Evolutionary conservation across 169 alveolate species (phyloP).

Genomic region (Eimeria necatrix): DNA sequence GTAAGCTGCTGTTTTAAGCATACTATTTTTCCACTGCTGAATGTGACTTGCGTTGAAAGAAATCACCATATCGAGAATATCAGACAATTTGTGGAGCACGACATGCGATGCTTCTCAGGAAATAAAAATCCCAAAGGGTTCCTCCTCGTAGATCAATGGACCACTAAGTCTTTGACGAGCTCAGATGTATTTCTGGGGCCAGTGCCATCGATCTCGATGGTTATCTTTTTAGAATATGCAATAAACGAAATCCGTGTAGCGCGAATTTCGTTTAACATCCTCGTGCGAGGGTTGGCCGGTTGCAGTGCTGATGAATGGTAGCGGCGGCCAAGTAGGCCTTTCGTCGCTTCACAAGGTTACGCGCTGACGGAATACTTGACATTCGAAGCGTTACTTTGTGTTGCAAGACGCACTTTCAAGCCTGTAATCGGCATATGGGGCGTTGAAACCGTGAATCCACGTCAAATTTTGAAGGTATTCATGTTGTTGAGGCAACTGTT

Average conservation of each 20-base stretch:
- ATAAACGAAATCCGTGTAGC: neutral
- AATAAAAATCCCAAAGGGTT: neutral
- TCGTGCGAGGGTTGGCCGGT: neutral
- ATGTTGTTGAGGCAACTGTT: neutral
- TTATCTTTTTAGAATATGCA: neutral
- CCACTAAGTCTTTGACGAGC: neutral
- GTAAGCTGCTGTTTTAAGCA: too few species aligned
- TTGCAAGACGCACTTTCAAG: slow-evolving; percentile 18
- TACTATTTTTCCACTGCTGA: too few species aligned
- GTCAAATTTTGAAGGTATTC: slow-evolving; percentile 43
- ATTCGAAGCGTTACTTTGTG: slow-evolving; percentile 44
- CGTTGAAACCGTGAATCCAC: slow-evolving; percentile 28
- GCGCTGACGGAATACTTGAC: slow-evolving; percentile 25
- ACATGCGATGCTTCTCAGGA: neutral
- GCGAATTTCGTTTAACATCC: neutral
- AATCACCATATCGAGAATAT: too few species aligned
- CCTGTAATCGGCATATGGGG: slow-evolving; percentile 30
- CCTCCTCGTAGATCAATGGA: neutral
- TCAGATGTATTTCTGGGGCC: neutral
- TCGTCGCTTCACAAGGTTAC: slow-evolving; percentile 48
- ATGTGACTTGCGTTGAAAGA: too few species aligned
- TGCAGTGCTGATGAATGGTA: slow-evolving; percentile 18
- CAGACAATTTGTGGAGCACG: too few species aligned
- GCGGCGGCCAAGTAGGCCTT: slow-evolving; percentile 40
- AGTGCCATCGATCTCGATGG: slow-evolving; percentile 18